Evolutionary conservation across 768 basidiomycete species (phyloP).

Genomic region (Dictyophora rubrovolvata): DNA sequence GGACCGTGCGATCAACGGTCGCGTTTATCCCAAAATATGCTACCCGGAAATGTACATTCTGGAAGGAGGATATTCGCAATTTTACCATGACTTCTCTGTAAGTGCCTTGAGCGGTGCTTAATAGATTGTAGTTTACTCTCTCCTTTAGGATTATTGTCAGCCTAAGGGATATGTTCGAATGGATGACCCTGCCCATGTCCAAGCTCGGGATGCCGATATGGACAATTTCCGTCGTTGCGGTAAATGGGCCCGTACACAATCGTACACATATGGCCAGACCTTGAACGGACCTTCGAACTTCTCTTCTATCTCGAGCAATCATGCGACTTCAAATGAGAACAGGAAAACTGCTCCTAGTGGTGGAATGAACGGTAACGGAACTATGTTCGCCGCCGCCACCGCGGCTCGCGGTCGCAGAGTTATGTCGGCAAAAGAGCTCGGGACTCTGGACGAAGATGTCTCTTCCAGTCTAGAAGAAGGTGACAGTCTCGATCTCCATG

Average conservation of each 20-base stretch:
- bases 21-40: constrained; percentile 82
- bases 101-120: constrained; percentile 10
- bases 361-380: constrained; percentile 28
- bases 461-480: constrained; percentile 58
- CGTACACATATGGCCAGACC: constrained; percentile 85
- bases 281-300: constrained; percentile 28
- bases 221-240: constrained; percentile 81
- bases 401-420: constrained; percentile 57
- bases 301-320: constrained; percentile 15
- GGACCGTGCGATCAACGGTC: constrained; percentile 83
- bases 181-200: constrained; percentile 83
- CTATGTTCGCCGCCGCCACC: constrained; percentile 59
- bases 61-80: constrained; percentile 90
- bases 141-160: constrained; percentile 47
- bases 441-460: constrained; percentile 60
- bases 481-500: constrained; percentile 68
- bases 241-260: constrained; percentile 83
- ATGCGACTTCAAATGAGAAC: constrained; percentile 32
- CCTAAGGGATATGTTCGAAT: constrained; percentile 82
- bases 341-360: constrained; percentile 53
- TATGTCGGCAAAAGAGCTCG: constrained; percentile 30
- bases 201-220: constrained; percentile 73
- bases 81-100: constrained; percentile 56
- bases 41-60: constrained; percentile 97
- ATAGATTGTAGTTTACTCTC: background rate